These are phyloP conservation scores for Astraeus odoratus DNA, from an alignment of 768 basidiomycete species.

Conservation along the genomic window DNA sequence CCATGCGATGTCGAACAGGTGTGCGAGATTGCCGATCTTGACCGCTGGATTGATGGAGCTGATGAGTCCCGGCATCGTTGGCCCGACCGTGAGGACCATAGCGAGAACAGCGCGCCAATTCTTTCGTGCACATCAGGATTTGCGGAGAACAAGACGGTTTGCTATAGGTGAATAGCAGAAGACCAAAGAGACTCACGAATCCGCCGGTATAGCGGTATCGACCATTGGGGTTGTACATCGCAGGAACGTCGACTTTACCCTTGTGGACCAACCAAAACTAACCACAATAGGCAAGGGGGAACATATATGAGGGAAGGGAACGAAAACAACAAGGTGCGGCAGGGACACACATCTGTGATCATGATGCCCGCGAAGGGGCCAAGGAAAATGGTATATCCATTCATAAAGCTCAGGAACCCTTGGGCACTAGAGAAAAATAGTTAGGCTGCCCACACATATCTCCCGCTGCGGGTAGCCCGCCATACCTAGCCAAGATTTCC, in stretches of 20 bases:
- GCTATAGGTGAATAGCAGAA: not conserved
- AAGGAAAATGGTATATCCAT: slow-evolving; percentile 79
- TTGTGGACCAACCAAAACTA: slow-evolving; percentile 77
- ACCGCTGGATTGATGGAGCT: slow-evolving; percentile 64
- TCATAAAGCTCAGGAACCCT: slow-evolving; percentile 74
- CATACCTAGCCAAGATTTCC: slow-evolving; percentile 60
- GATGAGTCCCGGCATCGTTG: slow-evolving; percentile 72
- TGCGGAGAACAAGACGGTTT: not conserved
- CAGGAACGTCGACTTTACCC: slow-evolving; percentile 70
- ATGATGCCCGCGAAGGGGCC: slow-evolving; percentile 80
- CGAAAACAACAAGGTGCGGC: not conserved
- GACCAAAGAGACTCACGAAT: slow-evolving; percentile 42
- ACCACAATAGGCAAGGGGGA: slow-evolving; percentile 1
- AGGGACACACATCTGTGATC: slow-evolving; percentile 45
- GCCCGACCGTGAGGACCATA: slow-evolving; percentile 60
- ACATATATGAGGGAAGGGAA: not conserved
- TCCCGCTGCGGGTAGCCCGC: not conserved
- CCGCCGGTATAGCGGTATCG: slow-evolving; percentile 75
- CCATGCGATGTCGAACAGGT: slow-evolving; percentile 69
- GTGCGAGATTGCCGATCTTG: slow-evolving; percentile 47
- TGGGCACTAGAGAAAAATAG: slow-evolving; percentile 33
- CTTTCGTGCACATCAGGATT: slow-evolving; percentile 27
- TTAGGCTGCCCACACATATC: not conserved
- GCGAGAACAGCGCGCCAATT: slow-evolving; percentile 80
- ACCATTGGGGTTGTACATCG: slow-evolving; percentile 76